Percentiles rank a stretch among this genome's conserved stretches.
Conservation (phyloP, 257 asterid species). For the Apocynum venetum region DNA sequence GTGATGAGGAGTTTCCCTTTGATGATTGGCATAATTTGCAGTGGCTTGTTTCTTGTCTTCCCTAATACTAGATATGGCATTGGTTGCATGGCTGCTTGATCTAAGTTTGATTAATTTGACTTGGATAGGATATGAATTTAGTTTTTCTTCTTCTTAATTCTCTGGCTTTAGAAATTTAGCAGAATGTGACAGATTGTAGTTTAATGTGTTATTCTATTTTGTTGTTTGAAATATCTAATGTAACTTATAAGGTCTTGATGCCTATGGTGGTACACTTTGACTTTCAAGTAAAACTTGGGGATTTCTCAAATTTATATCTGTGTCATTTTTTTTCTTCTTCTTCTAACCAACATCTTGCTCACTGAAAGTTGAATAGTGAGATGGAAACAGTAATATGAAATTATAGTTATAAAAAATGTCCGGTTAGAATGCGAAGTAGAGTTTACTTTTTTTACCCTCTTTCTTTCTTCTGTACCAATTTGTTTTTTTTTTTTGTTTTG, state of each 20-base stretch:
- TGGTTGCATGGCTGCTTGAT: constrained; percentile 64
- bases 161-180: neutral
- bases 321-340: too few species aligned
- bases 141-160: neutral
- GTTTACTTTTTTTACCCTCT: too few species aligned
- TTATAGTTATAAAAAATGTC: too few species aligned
- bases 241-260: neutral
- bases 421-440: too few species aligned
- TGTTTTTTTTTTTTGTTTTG: too few species aligned
- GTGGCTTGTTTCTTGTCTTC: constrained; percentile 79
- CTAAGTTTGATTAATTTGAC: neutral
- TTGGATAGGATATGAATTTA: neutral
- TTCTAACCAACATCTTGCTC: too few species aligned
- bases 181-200: neutral
- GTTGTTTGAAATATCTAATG: neutral
- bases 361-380: too few species aligned
- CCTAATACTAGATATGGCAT: constrained; percentile 83
- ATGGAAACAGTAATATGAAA: too few species aligned
- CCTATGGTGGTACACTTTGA: neutral
- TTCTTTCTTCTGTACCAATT: too few species aligned
- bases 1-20: constrained; percentile 86
- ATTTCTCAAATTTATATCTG: too few species aligned
- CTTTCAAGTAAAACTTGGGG: neutral
- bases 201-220: neutral
- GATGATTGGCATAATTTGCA: constrained; percentile 84